A percentile compares a stretch with the other conserved stretches of the same genome.
phyloP scores from a whole-genome alignment of 2,329 filamentous ascomycete species.

The Orbilia oligospora region DNA sequence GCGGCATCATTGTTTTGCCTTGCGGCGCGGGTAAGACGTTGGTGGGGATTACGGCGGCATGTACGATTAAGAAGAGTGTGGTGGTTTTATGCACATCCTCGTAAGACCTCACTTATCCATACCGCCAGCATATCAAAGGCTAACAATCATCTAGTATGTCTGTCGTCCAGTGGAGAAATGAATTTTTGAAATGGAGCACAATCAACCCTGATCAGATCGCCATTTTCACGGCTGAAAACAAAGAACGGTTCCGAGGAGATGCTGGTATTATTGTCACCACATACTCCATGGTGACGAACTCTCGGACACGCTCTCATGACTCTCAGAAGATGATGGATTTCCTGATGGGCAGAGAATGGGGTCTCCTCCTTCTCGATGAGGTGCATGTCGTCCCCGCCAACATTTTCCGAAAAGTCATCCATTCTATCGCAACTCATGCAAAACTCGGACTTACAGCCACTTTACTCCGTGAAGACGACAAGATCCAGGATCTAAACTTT shows the following conservation, averaged over 20 bases:
- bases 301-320: slow-evolving; percentile 87
- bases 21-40: slow-evolving; percentile 97
- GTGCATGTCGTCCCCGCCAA: slow-evolving; percentile 97
- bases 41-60: slow-evolving; percentile 97
- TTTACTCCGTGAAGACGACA: slow-evolving; percentile 94
- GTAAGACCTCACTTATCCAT: slow-evolving; percentile 17
- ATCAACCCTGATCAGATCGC: slow-evolving; percentile 94
- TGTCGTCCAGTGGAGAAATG: slow-evolving; percentile 94
- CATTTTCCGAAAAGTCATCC: slow-evolving; percentile 95
- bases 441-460: slow-evolving; percentile 96
- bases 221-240: slow-evolving; percentile 94
- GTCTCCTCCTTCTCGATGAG: slow-evolving; percentile 95
- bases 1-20: slow-evolving; percentile 95
- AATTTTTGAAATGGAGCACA: slow-evolving; percentile 99
- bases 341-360: slow-evolving; percentile 90
- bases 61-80: slow-evolving; percentile 96
- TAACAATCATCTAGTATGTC: slow-evolving; percentile 75
- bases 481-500: slow-evolving; percentile 97
- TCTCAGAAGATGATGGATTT: slow-evolving; percentile 99
- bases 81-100: slow-evolving; percentile 96
- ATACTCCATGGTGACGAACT: slow-evolving; percentile 98
- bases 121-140: background rate
- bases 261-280: slow-evolving; percentile 98
- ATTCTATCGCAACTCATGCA: slow-evolving; percentile 91
- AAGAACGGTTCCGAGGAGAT: slow-evolving; percentile 85